Base-by-base conservation (phyloP, 352 stramenopile species). In the Globisporangium mamillatum region DNA sequence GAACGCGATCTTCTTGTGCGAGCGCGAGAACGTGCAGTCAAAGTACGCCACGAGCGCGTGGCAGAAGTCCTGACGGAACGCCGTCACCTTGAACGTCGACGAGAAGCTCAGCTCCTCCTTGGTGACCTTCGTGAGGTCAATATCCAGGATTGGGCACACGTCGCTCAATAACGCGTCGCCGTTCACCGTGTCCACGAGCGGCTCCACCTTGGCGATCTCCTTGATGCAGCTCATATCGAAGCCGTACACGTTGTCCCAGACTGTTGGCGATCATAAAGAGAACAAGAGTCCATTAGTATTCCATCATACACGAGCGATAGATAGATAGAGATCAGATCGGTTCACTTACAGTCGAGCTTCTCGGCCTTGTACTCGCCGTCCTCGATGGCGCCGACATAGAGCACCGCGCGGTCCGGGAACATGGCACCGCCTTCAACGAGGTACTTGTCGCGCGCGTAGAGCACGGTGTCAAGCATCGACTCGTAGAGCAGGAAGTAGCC, bases 151-250 rank as follows among this genome's bases (percentile, higher is more conserved):
- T 22, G 93, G 91, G 38, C 90, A 96, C 24, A 94, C 79, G 67
- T 98, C 87, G 34, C 93, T 97, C 20, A 98, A 78, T 22, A 99
- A 63, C 14, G 90, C 83, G 16, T 98, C 95, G 64, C 78, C 83
- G 67, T 98, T 91, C 25, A 99, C 96, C 6, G 97, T 97, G 79
- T 99, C 97, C 46, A 99, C 97, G 8, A 99, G 88, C 14, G 97
- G 97, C 80, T 99, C 98, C 25, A 86, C 89, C 70, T 99, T 90
- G 58, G 97, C 97, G 60, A 99, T 97, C 65, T 98, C 88, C 76
- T 98, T 97, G 75, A 99, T 99, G 69, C 87, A 96, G 77, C 89
- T 98, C 97, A 99, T 99, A 77, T 99, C 95, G 74, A 99, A 99
- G 59, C 98, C 98, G 84, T 99, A 99, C 5, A 99, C 97, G 76